A percentile compares a stretch with the other conserved stretches of the same genome.
Conservation (phyloP, 371 early-diverging fungal species). For the Phascolomyces articulosus region DNA sequence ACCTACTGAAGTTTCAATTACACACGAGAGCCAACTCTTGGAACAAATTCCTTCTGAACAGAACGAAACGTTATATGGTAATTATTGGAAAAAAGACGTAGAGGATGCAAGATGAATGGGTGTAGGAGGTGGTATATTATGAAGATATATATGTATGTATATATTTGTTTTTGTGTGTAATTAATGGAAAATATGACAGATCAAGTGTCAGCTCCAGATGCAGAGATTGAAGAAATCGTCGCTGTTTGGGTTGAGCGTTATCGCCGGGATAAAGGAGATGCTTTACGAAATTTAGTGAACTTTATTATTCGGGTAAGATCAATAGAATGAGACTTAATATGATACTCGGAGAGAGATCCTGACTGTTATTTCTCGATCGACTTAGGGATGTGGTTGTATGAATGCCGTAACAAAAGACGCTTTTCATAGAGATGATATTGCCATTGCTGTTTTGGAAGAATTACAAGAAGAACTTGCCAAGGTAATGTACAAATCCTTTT, state of each 20-base stretch:
- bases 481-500: no score
- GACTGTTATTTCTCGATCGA: not conserved
- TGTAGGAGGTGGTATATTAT: no score
- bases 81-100: not conserved
- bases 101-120: no score
- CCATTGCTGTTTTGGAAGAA: conserved; percentile 41
- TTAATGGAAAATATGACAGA: conserved; percentile 18
- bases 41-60: conserved; percentile 26
- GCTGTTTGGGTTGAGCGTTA: conserved; percentile 31
- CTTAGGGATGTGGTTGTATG: conserved; percentile 49
- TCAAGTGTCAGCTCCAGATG: conserved; percentile 9
- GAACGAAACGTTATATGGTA: conserved; percentile 36
- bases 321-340: no score
- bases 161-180: not conserved
- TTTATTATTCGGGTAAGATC: conserved; percentile 61
- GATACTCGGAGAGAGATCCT: not conserved
- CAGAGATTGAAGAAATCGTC: conserved; percentile 29
- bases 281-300: conserved; percentile 60
- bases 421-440: conserved; percentile 42
- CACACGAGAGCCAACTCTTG: conserved; percentile 36
- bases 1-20: conserved; percentile 18
- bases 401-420: conserved; percentile 41
- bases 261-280: conserved; percentile 21
- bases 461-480: conserved; percentile 46
- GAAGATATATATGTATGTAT: no score